phyloP scores from a whole-genome alignment of 1,284 basidiomycete genomes.

The Ustilago xerochloae region DNA sequence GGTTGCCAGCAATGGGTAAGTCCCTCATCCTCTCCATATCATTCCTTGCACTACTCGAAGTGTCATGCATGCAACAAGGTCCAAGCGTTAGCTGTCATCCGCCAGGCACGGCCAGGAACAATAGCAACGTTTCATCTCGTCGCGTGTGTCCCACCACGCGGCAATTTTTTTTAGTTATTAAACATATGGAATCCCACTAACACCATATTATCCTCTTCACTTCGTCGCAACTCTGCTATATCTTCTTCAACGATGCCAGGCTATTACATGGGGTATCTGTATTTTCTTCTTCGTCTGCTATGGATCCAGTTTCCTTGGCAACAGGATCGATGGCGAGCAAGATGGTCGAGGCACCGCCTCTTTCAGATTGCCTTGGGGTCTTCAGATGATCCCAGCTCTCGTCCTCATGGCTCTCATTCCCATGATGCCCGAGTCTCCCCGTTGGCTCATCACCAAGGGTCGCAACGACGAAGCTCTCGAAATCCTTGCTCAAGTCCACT shows the following conservation, averaged over 20 bases:
- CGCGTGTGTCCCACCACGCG: no score
- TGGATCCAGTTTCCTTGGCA: conserved; percentile 7
- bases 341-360: conserved; percentile 25
- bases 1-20: conserved; percentile 31
- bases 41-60: no score
- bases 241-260: neutral
- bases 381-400: conserved; percentile 25
- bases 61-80: no score
- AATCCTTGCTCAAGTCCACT: conserved; percentile 41
- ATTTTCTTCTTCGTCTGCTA: conserved; percentile 19
- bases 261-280: conserved; percentile 27
- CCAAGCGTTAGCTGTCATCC: no score
- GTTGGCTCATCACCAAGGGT: conserved; percentile 40
- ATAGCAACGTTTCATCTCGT: no score
- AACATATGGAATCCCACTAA: no score
- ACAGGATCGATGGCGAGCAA: conserved; percentile 13
- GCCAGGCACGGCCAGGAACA: no score
- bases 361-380: conserved; percentile 18
- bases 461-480: conserved; percentile 31
- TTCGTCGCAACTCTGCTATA: neutral
- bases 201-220: no score
- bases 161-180: no score
- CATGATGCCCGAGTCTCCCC: conserved; percentile 42
- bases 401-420: conserved; percentile 20
- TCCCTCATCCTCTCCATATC: no score